Base-by-base conservation (phyloP, 1,284 basidiomycete genomes). In the Leccinum idahoense region DNA sequence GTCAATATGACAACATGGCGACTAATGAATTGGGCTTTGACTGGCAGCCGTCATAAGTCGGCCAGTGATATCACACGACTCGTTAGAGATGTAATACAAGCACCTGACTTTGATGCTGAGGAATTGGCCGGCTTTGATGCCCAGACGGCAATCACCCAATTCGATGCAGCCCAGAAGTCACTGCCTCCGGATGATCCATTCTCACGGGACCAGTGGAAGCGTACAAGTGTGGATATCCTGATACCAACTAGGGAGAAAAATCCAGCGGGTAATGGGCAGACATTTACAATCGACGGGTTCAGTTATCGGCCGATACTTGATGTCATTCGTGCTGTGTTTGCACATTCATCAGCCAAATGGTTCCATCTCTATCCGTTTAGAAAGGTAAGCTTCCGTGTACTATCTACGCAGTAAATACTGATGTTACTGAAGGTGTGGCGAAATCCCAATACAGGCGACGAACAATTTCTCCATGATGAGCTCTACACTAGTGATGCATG, bases 1-100 rank as follows among this genome's bases (percentile, higher is more conserved):
- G 12, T 14, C 2, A 63, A 62, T 23, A 63, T 63, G 32, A 53
- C 56, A 0, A 62, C 57, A 2, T 63, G 62, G 60, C 39, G 29
- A 4, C 18, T 63, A 1, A 63, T 63, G 60, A 55, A 4, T 0
- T 63, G 60, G 62, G 56, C 29, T 3, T 10, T 58, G 12, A 23
- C 35, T 4, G 39, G 49, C n/a, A n/a, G 8, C 4, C 18, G 7
- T 12, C 46, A 46, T 10, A 63, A 63, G 49, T 62, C 62, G 1
- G 23, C 39, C 2, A 4, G 23, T 1, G 49, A 63, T 10, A 26
- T 62, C 6, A 63, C 46, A 5, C 14, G 14, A 32, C 56, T 63
- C 0, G 56, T 62, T 7, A 7, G 3, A 3, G 60, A 62, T 11
- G 49, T 63, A 1, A 29, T 63, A n/a, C 56, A 37, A 26, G 62